Evolutionary conservation across 306 rosid species (phyloP).

Genomic region (Albizia julibrissin): DNA sequence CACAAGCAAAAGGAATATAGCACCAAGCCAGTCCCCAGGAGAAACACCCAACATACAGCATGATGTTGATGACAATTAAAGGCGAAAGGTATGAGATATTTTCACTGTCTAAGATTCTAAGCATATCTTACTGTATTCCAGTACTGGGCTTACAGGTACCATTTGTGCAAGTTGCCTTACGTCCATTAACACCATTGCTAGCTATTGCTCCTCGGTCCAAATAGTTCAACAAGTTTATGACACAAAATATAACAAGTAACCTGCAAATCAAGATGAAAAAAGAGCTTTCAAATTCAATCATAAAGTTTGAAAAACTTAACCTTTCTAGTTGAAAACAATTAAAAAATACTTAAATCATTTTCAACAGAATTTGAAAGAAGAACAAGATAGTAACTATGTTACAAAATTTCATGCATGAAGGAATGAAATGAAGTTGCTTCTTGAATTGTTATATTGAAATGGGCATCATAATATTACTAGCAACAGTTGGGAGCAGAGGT

Average conservation of each 20-base stretch:
- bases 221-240: constrained; percentile 79
- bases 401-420: background rate
- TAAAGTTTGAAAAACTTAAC: constrained; percentile 10
- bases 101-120: constrained; percentile 21
- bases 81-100: background rate
- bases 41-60: background rate
- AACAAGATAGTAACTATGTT: background rate
- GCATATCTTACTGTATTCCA: constrained; percentile 78
- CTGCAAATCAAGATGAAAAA: constrained; percentile 43
- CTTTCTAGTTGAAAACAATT: background rate
- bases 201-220: constrained; percentile 95
- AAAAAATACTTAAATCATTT: background rate
- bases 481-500: background rate
- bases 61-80: background rate
- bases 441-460: background rate
- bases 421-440: background rate
- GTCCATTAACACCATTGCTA: constrained; percentile 96
- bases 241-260: constrained; percentile 74
- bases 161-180: constrained; percentile 59
- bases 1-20: background rate
- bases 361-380: background rate
- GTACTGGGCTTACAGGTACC: constrained; percentile 73
- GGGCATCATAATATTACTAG: background rate
- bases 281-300: constrained; percentile 1
- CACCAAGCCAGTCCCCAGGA: background rate